A percentile compares a stretch with the other conserved stretches of the same genome.
These are phyloP conservation scores for Straminergon stramineum DNA, from an alignment of 225 moss, liverwort and hornwort genomes.

Conservation along the genomic window DNA sequence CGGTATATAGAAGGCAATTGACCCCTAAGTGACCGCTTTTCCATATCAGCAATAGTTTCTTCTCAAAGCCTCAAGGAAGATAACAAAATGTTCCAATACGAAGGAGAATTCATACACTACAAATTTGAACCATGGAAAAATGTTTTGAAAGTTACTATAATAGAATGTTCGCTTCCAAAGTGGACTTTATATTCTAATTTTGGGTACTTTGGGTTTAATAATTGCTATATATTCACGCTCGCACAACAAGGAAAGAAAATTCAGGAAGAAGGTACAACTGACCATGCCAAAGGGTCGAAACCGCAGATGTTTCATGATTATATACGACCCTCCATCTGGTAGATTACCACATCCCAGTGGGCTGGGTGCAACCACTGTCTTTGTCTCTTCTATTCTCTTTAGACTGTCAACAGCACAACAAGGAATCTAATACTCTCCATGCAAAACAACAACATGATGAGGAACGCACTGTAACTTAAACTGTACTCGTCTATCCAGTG, in stretches of 20 bases:
- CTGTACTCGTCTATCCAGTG: not conserved
- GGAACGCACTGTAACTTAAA: not conserved
- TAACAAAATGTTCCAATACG: not conserved
- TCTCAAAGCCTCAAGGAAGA: not conserved
- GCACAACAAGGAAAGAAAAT: not conserved
- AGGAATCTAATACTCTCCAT: not conserved
- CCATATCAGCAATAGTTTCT: not conserved
- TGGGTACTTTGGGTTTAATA: not conserved
- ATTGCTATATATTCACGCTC: not conserved
- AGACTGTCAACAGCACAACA: constrained; percentile 34
- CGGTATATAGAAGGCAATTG: not conserved
- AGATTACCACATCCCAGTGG: constrained; percentile 67
- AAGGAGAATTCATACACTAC: too few species aligned
- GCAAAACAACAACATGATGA: not conserved
- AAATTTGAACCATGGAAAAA: not conserved
- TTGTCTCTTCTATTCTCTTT: constrained; percentile 31
- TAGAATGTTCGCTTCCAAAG: not conserved
- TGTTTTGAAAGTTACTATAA: not conserved
- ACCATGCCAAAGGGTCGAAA: constrained; percentile 85
- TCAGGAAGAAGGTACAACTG: not conserved
- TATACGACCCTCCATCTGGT: constrained; percentile 69
- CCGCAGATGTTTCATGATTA: constrained; percentile 69
- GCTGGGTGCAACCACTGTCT: constrained; percentile 46
- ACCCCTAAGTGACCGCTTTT: not conserved
- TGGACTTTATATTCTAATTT: not conserved